Base-by-base conservation (phyloP, 2,329 filamentous ascomycete genomes). In the Ustulina deusta region DNA sequence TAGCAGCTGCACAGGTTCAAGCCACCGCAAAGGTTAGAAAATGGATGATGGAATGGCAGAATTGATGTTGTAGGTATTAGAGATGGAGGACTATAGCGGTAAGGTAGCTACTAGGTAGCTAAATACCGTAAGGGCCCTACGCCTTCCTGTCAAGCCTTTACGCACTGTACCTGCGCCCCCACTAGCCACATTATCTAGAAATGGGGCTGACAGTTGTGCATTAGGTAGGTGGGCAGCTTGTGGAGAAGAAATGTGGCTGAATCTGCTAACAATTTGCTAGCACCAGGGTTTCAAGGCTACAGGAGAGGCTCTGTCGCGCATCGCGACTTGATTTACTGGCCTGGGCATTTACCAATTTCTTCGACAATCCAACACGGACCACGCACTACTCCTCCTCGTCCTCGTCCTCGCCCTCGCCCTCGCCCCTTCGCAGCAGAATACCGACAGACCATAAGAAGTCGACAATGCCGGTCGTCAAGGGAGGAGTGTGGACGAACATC, bases 401-500 rank as follows among this genome's bases (percentile, higher is more conserved):
- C 36, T 15, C 36, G 13, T 38, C 36, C 11, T 38, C 17, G 11
- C 17, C 11, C 36, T 22, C n/a, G n/a, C n/a, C 42, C 42, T 6
- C 20, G 22, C 38, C 27, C 25, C 38, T 27, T 15, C 56, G n/a
- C 25, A 60, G 3, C 22, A n/a, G 38, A 48, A 3, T 10, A 25
- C 48, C 54, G 58, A 57, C 51, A 25, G 44, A 51, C 22, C 11
- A 40, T 20, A 48, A 36, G 38, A 57, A 52, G 54, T 20, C 34
- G 11, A 66, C 34, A 42, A 92, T 92, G 90, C 89, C 89, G 71
- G 89, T 91, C 79, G 90, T 91, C 79, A 91, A 92, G 79, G 90
- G 90, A 83, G 90, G 90, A 74, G 90, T 91, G 71, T 92, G 90
- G 90, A 91, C 89, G 56, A 92, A 92, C 76, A 90, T 91, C 62